Percentiles rank a stretch among this genome's conserved stretches.
These are phyloP conservation scores for Aspergillus bertholletiae DNA, from an alignment of 495 filamentous ascomycete genomes.

Conservation along the genomic window DNA sequence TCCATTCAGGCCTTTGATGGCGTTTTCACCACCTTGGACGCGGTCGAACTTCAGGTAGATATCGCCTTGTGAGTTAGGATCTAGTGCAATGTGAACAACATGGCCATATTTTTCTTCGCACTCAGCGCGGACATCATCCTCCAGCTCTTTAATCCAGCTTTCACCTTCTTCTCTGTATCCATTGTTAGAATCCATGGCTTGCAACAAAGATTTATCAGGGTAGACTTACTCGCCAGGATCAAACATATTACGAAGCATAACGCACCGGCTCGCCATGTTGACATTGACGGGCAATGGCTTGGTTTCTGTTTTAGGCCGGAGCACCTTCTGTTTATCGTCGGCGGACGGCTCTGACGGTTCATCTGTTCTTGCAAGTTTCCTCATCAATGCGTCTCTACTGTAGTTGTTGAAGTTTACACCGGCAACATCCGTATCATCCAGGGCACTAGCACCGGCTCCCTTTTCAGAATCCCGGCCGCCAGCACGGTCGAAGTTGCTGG, in stretches of 20 bases:
- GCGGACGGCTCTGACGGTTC: conserved; percentile 61
- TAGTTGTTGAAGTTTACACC: conserved; percentile 99
- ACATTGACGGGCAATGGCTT: conserved; percentile 82
- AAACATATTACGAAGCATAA: conserved; percentile 95
- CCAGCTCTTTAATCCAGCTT: conserved; percentile 86
- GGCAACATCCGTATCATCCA: conserved; percentile 97
- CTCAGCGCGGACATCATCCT: conserved; percentile 90
- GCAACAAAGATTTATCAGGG: neutral
- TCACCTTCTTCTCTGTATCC: conserved; percentile 75
- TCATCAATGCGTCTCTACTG: conserved; percentile 95
- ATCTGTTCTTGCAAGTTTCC: conserved; percentile 95
- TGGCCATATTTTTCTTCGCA: conserved; percentile 96
- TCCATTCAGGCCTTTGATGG: conserved; percentile 95
- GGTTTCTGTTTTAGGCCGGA: conserved; percentile 75
- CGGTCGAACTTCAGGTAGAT: conserved; percentile 98
- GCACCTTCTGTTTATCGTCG: conserved; percentile 65
- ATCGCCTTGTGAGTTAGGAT: conserved; percentile 90
- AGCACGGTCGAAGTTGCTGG: conserved; percentile 85
- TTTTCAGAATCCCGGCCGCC: conserved; percentile 90
- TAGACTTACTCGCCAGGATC: conserved; percentile 78
- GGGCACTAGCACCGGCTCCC: conserved; percentile 82
- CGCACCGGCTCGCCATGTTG: conserved; percentile 90
- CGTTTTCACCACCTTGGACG: conserved; percentile 91
- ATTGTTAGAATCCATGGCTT: conserved; percentile 37
- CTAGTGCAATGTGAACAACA: conserved; percentile 95